Percentiles rank a stretch among this genome's conserved stretches.
phyloP scores from a whole-genome alignment of 2,329 filamentous ascomycete genomes.

The Hypoxylon sp. region DNA sequence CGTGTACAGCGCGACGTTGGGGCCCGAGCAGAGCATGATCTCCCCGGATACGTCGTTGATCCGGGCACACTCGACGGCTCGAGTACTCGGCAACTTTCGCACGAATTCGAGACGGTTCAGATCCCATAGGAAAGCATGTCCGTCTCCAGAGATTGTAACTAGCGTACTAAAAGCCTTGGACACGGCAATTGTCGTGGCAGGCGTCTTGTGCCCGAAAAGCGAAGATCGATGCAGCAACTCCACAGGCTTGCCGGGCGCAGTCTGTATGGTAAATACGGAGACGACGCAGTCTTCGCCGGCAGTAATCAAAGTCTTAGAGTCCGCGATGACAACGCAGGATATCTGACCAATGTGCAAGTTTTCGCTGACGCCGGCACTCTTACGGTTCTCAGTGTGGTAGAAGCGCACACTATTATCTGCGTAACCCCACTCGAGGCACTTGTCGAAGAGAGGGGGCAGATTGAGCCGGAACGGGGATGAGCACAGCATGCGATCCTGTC shows the following conservation, averaged over 20 bases:
- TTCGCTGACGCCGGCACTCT: conserved; percentile 88
- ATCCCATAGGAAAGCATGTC: conserved; percentile 92
- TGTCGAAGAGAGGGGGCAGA: conserved; percentile 87
- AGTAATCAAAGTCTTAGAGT: conserved; percentile 91
- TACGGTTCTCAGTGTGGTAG: conserved; percentile 86
- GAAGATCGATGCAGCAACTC: conserved; percentile 85
- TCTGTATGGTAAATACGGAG: conserved; percentile 82
- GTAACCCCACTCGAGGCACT: conserved; percentile 96
- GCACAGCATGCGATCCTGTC: conserved; percentile 86
- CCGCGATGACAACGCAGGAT: conserved; percentile 85
- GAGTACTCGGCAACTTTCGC: conserved; percentile 75
- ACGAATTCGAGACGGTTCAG: conserved; percentile 92
- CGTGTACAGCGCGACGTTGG: conserved; percentile 83
- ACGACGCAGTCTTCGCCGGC: conserved; percentile 94
- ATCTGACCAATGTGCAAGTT: conserved; percentile 94
- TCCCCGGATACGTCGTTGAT: conserved; percentile 95
- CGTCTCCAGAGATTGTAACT: conserved; percentile 85
- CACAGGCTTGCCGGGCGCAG: conserved; percentile 75
- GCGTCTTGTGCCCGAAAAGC: conserved; percentile 90
- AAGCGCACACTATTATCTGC: conserved; percentile 94
- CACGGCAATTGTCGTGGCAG: conserved; percentile 85
- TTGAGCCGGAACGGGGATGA: conserved; percentile 89
- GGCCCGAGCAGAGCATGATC: conserved; percentile 85
- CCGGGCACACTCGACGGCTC: conserved; percentile 78
- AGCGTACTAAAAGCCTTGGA: conserved; percentile 91